Evolutionary conservation across 2,329 filamentous ascomycete genomes (phyloP).

Genomic region (Monilinia aucupariae): DNA sequence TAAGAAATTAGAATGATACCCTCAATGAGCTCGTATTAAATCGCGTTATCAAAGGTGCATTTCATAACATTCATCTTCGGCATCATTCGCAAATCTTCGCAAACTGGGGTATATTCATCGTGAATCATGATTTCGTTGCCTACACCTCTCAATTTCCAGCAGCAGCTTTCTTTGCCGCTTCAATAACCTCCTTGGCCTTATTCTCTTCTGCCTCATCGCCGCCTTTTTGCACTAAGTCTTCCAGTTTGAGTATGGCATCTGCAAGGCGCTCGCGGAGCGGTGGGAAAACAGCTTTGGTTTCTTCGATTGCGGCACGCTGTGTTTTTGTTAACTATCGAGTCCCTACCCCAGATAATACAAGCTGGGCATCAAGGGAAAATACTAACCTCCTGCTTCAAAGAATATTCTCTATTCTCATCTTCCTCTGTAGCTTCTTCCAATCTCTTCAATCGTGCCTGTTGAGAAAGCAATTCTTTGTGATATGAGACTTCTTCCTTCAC

Average conservation of each 20-base stretch:
- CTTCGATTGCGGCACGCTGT: constrained; percentile 57
- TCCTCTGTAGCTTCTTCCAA: constrained; percentile 46
- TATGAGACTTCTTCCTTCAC: constrained; percentile 91
- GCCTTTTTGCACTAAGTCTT: constrained; percentile 64
- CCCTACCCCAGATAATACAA: not conserved
- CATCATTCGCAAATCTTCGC: constrained; percentile 1
- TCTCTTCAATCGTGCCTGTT: constrained; percentile 64
- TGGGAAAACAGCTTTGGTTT: constrained; percentile 79
- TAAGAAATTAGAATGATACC: constrained; percentile 30
- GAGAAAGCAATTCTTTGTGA: constrained; percentile 74
- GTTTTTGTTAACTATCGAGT: constrained; percentile 8
- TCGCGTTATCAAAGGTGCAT: not conserved
- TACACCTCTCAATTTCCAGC: constrained; percentile 39
- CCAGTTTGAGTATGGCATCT: constrained; percentile 65
- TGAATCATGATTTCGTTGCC: constrained; percentile 12
- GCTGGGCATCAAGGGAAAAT: not conserved
- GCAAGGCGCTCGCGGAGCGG: constrained; percentile 65
- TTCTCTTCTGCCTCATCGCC: constrained; percentile 46
- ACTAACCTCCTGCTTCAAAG: constrained; percentile 79
- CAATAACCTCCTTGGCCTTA: constrained; percentile 44
- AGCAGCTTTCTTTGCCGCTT: constrained; percentile 46
- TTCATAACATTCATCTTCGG: not conserved
- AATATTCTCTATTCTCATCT: constrained; percentile 71
- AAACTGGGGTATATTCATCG: constrained; percentile 6
- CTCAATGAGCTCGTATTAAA: constrained; percentile 10